Base-by-base conservation (phyloP, 1,139 yeast genomes). In the Candida dubliniensis region DNA sequence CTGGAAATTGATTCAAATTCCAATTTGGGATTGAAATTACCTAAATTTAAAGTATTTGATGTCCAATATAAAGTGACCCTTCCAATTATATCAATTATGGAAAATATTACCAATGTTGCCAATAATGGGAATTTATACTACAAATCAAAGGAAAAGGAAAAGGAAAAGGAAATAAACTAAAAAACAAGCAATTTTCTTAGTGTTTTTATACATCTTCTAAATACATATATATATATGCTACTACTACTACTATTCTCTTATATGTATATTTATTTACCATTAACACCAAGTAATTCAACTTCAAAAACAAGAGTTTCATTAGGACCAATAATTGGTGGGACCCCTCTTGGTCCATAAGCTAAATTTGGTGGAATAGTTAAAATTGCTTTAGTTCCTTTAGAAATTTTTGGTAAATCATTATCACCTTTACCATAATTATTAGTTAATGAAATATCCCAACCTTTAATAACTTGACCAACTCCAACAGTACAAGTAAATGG, bases 291-390 rank as follows among this genome's bases (percentile, higher is more conserved):
- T 67, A 91, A 81, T 72, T 91, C 96, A 53, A 91, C 97, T 60
- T 90, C 97, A 59, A 91, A 91, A 57, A 88, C 73, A 69, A 93
- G 80, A 54, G 96, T 90, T 51, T 97, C 95, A 67, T 89, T 88
- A 56, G 97, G 96, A 52, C 98, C 98, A 63, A 93, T 93, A 60
- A 88, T 76, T 55, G 96, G 96, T 52, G 97, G 97, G 82, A 87
- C 88, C 40, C 97, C 98, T 68, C 96, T 84, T 53, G 81, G 77
- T 51, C 97, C 97, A 71, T 93, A 93, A 54, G 95, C 99, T 69
- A 88, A 86, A 59, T 86, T 84, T 50, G 96, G 93, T 57, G 97
- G 95, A 59, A 91, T 89, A 58, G 95, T 89, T 64, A 93, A 76
- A 64, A 85, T 79, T 45, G 97, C 96, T 74, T 85, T 86, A 69